Conservation (phyloP, 768 basidiomycete genomes). For the Amanita fuliginea region DNA sequence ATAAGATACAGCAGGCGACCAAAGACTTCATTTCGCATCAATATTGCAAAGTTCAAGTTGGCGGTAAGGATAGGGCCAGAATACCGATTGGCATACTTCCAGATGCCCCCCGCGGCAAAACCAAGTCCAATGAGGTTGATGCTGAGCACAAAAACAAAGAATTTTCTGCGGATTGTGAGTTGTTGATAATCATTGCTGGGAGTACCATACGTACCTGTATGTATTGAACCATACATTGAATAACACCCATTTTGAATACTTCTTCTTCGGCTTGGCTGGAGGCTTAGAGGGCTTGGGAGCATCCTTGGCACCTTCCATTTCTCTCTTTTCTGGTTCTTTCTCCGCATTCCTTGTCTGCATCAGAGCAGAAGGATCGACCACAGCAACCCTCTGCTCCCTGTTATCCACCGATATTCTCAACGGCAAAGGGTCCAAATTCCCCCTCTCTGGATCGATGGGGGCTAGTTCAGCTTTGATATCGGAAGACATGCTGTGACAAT, state of each 20-base stretch:
- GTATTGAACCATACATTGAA: slow-evolving; percentile 64
- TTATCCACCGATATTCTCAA: slow-evolving; percentile 18
- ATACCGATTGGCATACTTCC: slow-evolving; percentile 49
- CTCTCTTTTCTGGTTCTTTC: slow-evolving; percentile 4
- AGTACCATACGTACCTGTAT: slow-evolving; percentile 36
- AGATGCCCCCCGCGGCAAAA: slow-evolving; percentile 53
- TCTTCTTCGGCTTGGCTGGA: slow-evolving; percentile 35
- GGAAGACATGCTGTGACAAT: slow-evolving; percentile 29
- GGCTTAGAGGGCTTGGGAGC: slow-evolving; percentile 27
- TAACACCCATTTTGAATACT: slow-evolving; percentile 46
- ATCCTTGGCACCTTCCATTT: slow-evolving; percentile 23
- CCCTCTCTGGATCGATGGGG: slow-evolving; percentile 49
- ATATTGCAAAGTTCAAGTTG: slow-evolving; percentile 59
- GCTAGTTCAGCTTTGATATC: slow-evolving; percentile 25
- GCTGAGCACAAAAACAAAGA: slow-evolving; percentile 50
- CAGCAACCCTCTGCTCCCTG: slow-evolving; percentile 25
- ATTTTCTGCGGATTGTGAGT: slow-evolving; percentile 34
- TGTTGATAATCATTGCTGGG: not conserved
- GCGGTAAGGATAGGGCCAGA: slow-evolving; percentile 60
- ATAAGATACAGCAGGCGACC: slow-evolving; percentile 56
- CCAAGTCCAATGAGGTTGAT: slow-evolving; percentile 55
- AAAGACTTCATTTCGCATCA: slow-evolving; percentile 73
- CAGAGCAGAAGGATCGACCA: slow-evolving; percentile 12
- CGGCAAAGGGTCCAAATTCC: slow-evolving; percentile 34
- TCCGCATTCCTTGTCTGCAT: not conserved